These are phyloP conservation scores for Microdochium nivale DNA, from an alignment of 2,329 filamentous ascomycete species.

Conservation along the genomic window DNA sequence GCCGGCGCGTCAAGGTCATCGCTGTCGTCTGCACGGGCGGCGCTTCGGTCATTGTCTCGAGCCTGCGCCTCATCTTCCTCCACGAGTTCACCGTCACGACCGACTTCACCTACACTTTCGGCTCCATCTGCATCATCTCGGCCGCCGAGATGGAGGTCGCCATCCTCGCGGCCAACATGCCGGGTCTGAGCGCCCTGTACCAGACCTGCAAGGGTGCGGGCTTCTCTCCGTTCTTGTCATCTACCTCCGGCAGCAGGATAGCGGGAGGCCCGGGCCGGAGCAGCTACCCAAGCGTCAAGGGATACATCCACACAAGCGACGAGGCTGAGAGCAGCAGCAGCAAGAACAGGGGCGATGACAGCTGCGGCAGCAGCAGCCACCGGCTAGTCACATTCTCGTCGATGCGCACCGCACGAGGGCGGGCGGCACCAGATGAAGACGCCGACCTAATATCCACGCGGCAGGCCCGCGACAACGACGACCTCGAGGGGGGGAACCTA, in stretches of 20 bases:
- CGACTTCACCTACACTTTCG: conserved; percentile 18
- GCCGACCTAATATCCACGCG: neutral
- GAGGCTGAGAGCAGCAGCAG: too few relatives aligned
- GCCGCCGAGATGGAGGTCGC: conserved; percentile 20
- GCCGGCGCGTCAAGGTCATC: conserved; percentile 10
- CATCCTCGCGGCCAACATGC: conserved; percentile 22
- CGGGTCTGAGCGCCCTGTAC: conserved; percentile 19
- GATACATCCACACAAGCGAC: neutral
- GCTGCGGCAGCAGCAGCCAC: neutral
- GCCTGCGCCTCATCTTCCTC: conserved; percentile 36
- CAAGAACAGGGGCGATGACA: too few relatives aligned
- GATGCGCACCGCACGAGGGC: neutral
- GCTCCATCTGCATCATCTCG: conserved; percentile 21
- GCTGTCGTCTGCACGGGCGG: conserved; percentile 19
- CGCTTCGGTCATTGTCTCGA: conserved; percentile 17
- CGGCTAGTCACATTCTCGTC: neutral
- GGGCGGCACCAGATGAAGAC: neutral
- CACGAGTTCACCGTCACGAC: conserved; percentile 19
- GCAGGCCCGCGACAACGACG: neutral
- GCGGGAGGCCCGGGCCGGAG: neutral
- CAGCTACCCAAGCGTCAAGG: neutral
- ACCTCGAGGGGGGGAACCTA: too few relatives aligned
- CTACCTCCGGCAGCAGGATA: neutral
- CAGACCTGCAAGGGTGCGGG: neutral
- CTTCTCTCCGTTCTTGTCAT: too few relatives aligned